Conservation (phyloP, 2,329 filamentous ascomycete genomes). For the Paramyrothecium roridum region DNA sequence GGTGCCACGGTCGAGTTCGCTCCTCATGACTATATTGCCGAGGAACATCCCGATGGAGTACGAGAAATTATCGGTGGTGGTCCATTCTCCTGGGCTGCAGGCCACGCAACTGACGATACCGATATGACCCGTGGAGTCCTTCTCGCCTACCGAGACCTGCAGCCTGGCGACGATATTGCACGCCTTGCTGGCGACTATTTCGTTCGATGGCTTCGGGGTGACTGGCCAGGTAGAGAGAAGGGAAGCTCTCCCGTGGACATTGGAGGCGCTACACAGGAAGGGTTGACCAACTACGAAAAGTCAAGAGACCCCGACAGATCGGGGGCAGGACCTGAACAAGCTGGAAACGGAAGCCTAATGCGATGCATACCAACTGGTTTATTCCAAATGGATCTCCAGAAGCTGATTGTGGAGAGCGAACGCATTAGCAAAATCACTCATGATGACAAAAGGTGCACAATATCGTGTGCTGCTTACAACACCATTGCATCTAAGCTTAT, state of each 20-base stretch:
- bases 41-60: conserved; percentile 30
- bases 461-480: conserved; percentile 38
- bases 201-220: conserved; percentile 36
- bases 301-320: no score
- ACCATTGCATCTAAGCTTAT: conserved; percentile 29
- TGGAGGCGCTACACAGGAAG: no score
- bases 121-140: conserved; percentile 43
- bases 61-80: conserved; percentile 43
- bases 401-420: conserved; percentile 25
- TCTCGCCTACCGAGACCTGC: conserved; percentile 34
- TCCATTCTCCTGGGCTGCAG: conserved; percentile 35
- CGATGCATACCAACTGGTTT: conserved; percentile 42
- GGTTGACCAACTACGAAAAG: no score
- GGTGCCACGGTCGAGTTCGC: conserved; percentile 43
- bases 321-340: conserved; percentile 5
- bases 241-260: no score
- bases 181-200: conserved; percentile 33
- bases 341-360: conserved; percentile 46
- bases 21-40: conserved; percentile 27
- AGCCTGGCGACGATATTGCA: conserved; percentile 22
- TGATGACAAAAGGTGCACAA: conserved; percentile 29
- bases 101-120: conserved; percentile 45
- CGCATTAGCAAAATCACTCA: conserved; percentile 37
- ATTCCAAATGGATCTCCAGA: conserved; percentile 26
- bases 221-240: conserved; percentile 24